Conservation (phyloP, 2,329 filamentous ascomycete genomes). For the Pyricularia sp. region DNA sequence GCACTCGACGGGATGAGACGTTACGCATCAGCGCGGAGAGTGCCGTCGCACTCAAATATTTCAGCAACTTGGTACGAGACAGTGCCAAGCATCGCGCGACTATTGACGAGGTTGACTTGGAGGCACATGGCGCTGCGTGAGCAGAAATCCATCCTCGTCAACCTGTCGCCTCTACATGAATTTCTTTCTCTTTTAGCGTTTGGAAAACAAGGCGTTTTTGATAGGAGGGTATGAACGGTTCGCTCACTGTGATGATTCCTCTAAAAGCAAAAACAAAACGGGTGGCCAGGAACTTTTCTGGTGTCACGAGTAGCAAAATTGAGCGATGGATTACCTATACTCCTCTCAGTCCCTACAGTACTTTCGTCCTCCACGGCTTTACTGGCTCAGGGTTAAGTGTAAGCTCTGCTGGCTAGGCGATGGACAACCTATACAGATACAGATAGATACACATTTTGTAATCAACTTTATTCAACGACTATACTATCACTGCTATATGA, state of each 20-base stretch:
- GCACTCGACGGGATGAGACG: slow-evolving; percentile 66
- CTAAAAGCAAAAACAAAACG: not conserved
- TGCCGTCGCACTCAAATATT: slow-evolving; percentile 80
- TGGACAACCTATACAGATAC: not conserved
- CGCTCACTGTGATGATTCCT: not conserved
- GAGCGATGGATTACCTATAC: not conserved
- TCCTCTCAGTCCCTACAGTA: not conserved
- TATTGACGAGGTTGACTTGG: slow-evolving; percentile 41
- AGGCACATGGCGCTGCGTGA: slow-evolving; percentile 23
- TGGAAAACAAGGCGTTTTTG: not conserved
- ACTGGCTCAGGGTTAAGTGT: not conserved
- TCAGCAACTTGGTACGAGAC: slow-evolving; percentile 66
- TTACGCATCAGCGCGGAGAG: slow-evolving; percentile 71
- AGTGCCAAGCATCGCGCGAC: slow-evolving; percentile 37
- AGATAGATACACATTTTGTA: not conserved
- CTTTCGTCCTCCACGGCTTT: not conserved
- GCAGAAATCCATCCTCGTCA: not conserved
- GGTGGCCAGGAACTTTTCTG: not conserved
- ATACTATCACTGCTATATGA: not conserved
- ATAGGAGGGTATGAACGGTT: not conserved
- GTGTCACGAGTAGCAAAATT: not conserved
- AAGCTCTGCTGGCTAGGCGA: not conserved
- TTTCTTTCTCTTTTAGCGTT: not conserved
- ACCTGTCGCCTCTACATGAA: not conserved
- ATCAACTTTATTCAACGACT: not conserved